Evolutionary conservation across 768 basidiomycete genomes (phyloP).

Genomic region (Leccinum longicurvipes): DNA sequence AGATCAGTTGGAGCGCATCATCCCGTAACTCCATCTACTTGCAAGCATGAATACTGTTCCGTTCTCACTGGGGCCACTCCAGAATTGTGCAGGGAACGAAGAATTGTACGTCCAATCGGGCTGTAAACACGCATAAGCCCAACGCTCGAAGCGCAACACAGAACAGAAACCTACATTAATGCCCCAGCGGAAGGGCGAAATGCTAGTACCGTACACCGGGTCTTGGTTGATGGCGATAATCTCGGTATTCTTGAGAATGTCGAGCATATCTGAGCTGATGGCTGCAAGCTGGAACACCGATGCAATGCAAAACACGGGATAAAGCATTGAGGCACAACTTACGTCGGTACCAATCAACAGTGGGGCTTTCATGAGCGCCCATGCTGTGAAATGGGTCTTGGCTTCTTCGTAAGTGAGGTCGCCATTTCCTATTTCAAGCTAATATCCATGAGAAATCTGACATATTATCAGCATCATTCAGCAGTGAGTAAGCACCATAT

Average conservation of each 20-base stretch:
- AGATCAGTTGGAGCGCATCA: neutral
- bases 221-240: constrained; percentile 69
- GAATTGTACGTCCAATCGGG: constrained; percentile 35
- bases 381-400: constrained; percentile 67
- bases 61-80: constrained; percentile 62
- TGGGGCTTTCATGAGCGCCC: constrained; percentile 67
- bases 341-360: constrained; percentile 61
- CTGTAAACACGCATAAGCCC: constrained; percentile 15
- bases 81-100: constrained; percentile 60
- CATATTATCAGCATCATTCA: neutral
- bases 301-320: neutral
- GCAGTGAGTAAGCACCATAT: constrained; percentile 43
- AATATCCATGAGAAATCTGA: constrained; percentile 1
- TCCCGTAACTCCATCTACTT: constrained; percentile 8
- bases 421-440: constrained; percentile 66
- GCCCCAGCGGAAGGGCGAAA: constrained; percentile 69
- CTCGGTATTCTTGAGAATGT: constrained; percentile 57
- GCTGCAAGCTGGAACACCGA: constrained; percentile 41
- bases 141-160: neutral
- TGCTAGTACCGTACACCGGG: constrained; percentile 53
- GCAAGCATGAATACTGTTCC: constrained; percentile 69
- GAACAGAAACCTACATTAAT: constrained; percentile 44
- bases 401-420: constrained; percentile 58
- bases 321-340: constrained; percentile 13
- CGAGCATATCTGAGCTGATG: constrained; percentile 47